phyloP scores from a whole-genome alignment of 371 early-diverging fungal genomes.

The Sporodiniella umbellata region DNA sequence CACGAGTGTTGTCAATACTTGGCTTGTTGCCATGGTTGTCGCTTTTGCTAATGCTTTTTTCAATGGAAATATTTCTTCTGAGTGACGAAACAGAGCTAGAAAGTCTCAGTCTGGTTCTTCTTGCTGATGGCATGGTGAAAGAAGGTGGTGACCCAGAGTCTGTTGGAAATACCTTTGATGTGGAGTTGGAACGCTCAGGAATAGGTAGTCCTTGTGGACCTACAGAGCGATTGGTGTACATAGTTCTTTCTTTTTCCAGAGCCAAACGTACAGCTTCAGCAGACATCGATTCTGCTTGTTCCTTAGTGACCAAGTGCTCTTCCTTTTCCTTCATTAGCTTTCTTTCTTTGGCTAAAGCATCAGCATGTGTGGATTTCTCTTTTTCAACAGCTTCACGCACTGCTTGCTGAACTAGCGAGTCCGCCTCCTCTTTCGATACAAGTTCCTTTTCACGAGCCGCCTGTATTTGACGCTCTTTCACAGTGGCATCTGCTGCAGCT shows the following conservation, averaged over 20 bases:
- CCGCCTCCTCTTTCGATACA: conserved; percentile 19
- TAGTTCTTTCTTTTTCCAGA: conserved; percentile 4
- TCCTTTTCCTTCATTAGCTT: conserved; percentile 19
- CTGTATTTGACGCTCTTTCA: conserved; percentile 25
- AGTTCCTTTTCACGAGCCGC: conserved; percentile 24
- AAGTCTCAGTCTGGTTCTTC: conserved; percentile 7
- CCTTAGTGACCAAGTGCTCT: conserved; percentile 13
- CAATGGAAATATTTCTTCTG: neutral
- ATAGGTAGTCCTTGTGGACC: neutral
- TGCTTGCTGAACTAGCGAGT: conserved; percentile 10
- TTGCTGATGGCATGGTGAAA: conserved; percentile 20
- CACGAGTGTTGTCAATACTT: neutral
- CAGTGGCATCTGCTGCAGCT: conserved; percentile 25
- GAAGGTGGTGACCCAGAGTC: conserved; percentile 23
- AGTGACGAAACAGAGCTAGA: conserved; percentile 25
- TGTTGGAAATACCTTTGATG: conserved; percentile 22
- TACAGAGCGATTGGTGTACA: neutral
- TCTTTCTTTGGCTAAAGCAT: conserved; percentile 13
- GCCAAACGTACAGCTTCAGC: conserved; percentile 13
- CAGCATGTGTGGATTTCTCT: conserved; percentile 8
- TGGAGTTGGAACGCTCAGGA: conserved; percentile 27
- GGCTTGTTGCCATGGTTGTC: conserved; percentile 27
- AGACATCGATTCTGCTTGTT: conserved; percentile 15
- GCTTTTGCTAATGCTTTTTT: conserved; percentile 2
- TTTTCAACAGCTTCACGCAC: conserved; percentile 17